Evolutionary conservation across 1,284 basidiomycete species (phyloP).

Genomic region (Gastroboletus turbinatus): DNA sequence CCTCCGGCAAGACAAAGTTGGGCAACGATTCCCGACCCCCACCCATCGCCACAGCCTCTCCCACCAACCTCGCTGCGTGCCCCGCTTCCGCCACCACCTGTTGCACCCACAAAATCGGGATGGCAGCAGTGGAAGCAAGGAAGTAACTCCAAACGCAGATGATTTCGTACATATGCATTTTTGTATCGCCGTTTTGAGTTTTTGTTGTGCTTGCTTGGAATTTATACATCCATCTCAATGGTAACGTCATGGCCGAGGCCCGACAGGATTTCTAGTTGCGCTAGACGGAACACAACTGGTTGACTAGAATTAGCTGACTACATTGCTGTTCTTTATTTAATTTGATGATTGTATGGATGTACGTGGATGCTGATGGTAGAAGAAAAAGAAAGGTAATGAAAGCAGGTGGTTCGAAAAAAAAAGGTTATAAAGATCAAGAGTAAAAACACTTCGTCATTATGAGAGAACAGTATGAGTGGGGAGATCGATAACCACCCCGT

Average conservation of each 20-base stretch:
- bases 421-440: constrained; percentile 38
- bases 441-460: constrained; percentile 27
- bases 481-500: constrained; percentile 11
- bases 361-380: constrained; percentile 33
- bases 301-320: constrained; percentile 41
- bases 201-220: constrained; percentile 2
- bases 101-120: constrained; percentile 26
- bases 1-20: constrained; percentile 1
- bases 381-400: constrained; percentile 20
- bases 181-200: not conserved
- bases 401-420: constrained; percentile 30
- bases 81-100: constrained; percentile 17
- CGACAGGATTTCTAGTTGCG: constrained; percentile 12
- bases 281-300: constrained; percentile 16
- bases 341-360: constrained; percentile 40
- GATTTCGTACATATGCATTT: constrained; percentile 1
- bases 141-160: constrained; percentile 24
- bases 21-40: not conserved
- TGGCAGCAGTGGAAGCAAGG: constrained; percentile 37
- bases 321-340: constrained; percentile 40
- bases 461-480: constrained; percentile 25
- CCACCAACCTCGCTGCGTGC: constrained; percentile 10
- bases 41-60: not conserved
- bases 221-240: not conserved
- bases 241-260: constrained; percentile 2